phyloP scores from a whole-genome alignment of 495 filamentous ascomycete species.

The Immersiella caudata region DNA sequence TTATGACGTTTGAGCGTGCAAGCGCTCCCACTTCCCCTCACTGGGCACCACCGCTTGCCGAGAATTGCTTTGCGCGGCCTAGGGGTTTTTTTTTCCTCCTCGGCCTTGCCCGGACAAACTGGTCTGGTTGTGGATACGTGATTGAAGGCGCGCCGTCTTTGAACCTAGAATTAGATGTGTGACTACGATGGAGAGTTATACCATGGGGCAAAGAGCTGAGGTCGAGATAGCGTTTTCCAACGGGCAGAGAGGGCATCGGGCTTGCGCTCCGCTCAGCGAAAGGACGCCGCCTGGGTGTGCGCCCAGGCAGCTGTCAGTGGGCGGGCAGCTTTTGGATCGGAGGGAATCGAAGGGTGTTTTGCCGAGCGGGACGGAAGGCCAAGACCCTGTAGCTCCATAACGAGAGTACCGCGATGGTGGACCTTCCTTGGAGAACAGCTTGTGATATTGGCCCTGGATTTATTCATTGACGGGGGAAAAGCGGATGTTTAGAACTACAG shows the following conservation, averaged over 20 bases:
- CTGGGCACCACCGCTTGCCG: too few species aligned
- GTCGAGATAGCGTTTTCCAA: not conserved
- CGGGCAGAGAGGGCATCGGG: not conserved
- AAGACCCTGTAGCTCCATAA: slow-evolving; percentile 10
- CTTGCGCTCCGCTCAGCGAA: not conserved
- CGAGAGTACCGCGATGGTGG: not conserved
- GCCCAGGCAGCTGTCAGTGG: not conserved
- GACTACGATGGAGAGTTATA: not conserved
- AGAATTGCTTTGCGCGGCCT: not conserved
- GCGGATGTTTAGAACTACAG: too few species aligned
- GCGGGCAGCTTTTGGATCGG: not conserved
- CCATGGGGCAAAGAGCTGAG: not conserved
- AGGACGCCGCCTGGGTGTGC: not conserved
- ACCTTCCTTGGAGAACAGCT: too few species aligned
- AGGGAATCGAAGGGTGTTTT: slow-evolving; percentile 12
- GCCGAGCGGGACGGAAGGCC: not conserved
- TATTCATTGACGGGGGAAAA: too few species aligned
- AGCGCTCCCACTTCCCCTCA: not conserved
- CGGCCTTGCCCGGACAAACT: not conserved
- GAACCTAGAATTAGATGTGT: not conserved
- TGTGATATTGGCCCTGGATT: too few species aligned
- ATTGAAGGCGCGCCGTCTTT: not conserved
- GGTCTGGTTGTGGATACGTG: not conserved
- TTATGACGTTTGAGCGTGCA: slow-evolving; percentile 20
- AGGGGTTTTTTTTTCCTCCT: not conserved